phyloP scores from a whole-genome alignment of 352 stramenopile genomes.

The Peronosclerospora sorghi region DNA sequence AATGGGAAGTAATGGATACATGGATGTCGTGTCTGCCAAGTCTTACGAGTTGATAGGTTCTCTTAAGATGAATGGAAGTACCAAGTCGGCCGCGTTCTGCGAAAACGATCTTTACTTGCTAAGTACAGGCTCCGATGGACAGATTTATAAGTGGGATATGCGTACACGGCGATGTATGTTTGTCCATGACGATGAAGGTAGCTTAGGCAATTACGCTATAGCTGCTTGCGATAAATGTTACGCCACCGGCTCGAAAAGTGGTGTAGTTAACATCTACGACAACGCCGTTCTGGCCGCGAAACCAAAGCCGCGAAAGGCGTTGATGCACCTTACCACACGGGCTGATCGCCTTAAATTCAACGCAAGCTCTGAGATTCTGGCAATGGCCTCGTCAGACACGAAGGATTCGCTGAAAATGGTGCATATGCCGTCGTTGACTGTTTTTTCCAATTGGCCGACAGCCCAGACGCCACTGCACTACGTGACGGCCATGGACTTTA shows the following conservation, averaged over 20 bases:
- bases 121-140: conserved; percentile 90
- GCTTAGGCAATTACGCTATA: conserved; percentile 72
- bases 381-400: conserved; percentile 85
- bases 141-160: conserved; percentile 96
- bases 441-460: conserved; percentile 98
- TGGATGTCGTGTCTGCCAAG: conserved; percentile 87
- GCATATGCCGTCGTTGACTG: conserved; percentile 89
- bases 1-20: conserved; percentile 90
- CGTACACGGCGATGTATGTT: conserved; percentile 74
- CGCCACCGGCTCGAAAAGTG: conserved; percentile 91
- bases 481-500: conserved; percentile 94
- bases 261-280: conserved; percentile 97
- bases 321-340: conserved; percentile 95
- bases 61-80: conserved; percentile 95
- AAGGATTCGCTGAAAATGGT: conserved; percentile 93
- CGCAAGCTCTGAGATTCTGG: conserved; percentile 89
- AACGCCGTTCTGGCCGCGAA: conserved; percentile 36
- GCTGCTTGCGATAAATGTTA: conserved; percentile 69
- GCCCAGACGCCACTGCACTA: conserved; percentile 93
- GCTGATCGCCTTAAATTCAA: conserved; percentile 89
- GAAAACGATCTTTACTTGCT: conserved; percentile 88
- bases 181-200: conserved; percentile 78
- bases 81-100: conserved; percentile 85
- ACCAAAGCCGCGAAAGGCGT: conserved; percentile 82
- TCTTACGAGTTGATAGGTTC: conserved; percentile 89